These are phyloP conservation scores for Rosa multiflora DNA, from an alignment of 306 rosid species.

Conservation along the genomic window DNA sequence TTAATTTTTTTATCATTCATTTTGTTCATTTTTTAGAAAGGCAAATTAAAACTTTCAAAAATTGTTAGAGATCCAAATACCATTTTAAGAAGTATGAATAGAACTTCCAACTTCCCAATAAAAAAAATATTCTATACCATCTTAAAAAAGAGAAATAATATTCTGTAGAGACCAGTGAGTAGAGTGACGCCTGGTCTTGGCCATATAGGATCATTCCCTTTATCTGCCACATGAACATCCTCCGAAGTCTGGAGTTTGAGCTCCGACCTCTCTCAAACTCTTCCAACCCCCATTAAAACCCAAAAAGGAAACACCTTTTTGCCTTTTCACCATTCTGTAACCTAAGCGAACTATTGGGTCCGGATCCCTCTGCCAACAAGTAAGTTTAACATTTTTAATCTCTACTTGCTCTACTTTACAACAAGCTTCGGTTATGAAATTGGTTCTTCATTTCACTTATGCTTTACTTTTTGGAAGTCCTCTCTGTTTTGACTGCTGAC, in stretches of 20 bases:
- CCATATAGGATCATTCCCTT: not conserved
- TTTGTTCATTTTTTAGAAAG: no score
- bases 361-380: slow-evolving; percentile 11
- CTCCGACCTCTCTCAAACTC: not conserved
- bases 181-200: not conserved
- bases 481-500: slow-evolving; percentile 11
- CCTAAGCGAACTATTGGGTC: not conserved
- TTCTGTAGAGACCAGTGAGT: not conserved
- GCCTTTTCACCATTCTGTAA: not conserved
- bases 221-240: not conserved
- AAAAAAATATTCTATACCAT: no score
- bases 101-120: no score
- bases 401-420: not conserved
- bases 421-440: not conserved
- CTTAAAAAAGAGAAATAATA: no score
- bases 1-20: no score
- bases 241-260: not conserved
- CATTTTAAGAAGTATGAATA: no score
- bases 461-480: not conserved
- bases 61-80: no score
- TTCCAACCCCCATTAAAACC: not conserved
- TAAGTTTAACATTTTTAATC: slow-evolving; percentile 1
- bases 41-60: no score
- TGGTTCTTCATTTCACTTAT: not conserved
- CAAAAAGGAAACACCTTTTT: not conserved